Evolutionary conservation across 257 asterid species (phyloP).

Genomic region (Fraxinus anomala): DNA sequence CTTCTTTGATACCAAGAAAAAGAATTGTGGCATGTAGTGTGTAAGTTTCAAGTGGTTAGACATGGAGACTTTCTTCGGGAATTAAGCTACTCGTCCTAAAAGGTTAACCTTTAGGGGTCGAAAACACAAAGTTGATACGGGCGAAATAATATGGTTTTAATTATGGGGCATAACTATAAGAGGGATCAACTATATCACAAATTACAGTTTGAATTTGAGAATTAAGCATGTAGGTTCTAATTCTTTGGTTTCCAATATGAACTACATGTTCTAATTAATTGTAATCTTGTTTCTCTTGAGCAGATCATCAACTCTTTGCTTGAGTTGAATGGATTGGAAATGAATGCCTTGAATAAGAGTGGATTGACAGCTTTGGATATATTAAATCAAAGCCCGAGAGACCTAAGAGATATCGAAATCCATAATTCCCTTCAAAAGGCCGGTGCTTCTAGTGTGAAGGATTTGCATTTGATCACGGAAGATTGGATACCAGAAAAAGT

Average conservation of each 20-base stretch:
- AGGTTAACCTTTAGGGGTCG: not conserved
- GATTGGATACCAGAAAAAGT: slow-evolving; percentile 18
- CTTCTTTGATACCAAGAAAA: not conserved
- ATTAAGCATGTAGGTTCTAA: not conserved
- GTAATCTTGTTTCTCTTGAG: slow-evolving; percentile 1
- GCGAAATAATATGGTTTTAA: too few species aligned
- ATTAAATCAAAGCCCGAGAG: slow-evolving; percentile 43
- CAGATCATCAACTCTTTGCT: slow-evolving; percentile 44
- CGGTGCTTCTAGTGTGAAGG: slow-evolving; percentile 36
- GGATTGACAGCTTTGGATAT: slow-evolving; percentile 41
- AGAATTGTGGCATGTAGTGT: not conserved
- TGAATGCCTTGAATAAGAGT: slow-evolving; percentile 36
- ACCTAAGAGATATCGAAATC: slow-evolving; percentile 46
- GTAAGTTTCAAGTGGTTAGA: not conserved
- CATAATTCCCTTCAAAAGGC: slow-evolving; percentile 27
- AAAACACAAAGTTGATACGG: not conserved
- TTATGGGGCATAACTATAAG: not conserved
- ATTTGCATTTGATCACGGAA: slow-evolving; percentile 30
- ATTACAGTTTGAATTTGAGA: too few species aligned
- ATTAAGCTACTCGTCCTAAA: not conserved
- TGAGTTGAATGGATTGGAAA: slow-evolving; percentile 31
- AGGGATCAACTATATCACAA: not conserved
- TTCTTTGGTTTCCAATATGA: not conserved
- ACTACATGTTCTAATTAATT: not conserved
- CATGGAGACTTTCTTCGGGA: not conserved